These are phyloP conservation scores for Lasiodiplodia hormozganensis DNA, from an alignment of 2,329 filamentous ascomycete species.

Conservation along the genomic window DNA sequence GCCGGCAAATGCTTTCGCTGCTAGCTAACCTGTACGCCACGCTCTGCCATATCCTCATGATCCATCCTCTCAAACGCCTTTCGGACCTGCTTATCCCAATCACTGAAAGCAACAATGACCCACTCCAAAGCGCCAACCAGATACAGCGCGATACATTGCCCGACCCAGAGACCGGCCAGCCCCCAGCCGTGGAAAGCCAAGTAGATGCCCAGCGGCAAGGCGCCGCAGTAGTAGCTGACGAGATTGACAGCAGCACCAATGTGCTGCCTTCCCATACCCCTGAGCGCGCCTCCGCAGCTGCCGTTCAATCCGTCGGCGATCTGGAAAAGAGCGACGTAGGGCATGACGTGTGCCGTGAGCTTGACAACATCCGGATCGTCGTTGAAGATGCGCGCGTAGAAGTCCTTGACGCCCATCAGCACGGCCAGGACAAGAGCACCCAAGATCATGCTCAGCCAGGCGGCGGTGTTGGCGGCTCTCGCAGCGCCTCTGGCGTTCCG, in stretches of 20 bases:
- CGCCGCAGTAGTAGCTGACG: conserved; percentile 82
- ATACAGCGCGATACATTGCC: conserved; percentile 75
- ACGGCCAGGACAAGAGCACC: conserved; percentile 71
- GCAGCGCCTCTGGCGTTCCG: conserved; percentile 70
- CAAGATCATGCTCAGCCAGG: conserved; percentile 72
- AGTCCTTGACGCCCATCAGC: conserved; percentile 73
- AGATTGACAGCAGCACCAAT: conserved; percentile 83
- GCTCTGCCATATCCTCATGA: conserved; percentile 51
- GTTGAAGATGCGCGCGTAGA: conserved; percentile 82
- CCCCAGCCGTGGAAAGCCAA: conserved; percentile 89
- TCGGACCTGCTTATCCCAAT: conserved; percentile 77
- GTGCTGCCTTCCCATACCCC: conserved; percentile 88
- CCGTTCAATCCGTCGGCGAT: conserved; percentile 89
- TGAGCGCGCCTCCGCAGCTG: conserved; percentile 78
- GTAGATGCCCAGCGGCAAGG: conserved; percentile 80
- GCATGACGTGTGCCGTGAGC: conserved; percentile 79
- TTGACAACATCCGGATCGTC: conserved; percentile 74
- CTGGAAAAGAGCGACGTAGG: conserved; percentile 87
- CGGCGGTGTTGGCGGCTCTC: conserved; percentile 76
- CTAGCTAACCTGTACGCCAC: conserved; percentile 34
- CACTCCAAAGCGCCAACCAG: conserved; percentile 80
- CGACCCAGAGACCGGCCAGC: conserved; percentile 79
- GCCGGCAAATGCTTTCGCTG: not conserved
- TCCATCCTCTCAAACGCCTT: conserved; percentile 77
- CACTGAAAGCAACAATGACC: conserved; percentile 76